Evolutionary conservation across 805 yeast genomes (phyloP).

Genomic region (Lipomyces chichibuensis): DNA sequence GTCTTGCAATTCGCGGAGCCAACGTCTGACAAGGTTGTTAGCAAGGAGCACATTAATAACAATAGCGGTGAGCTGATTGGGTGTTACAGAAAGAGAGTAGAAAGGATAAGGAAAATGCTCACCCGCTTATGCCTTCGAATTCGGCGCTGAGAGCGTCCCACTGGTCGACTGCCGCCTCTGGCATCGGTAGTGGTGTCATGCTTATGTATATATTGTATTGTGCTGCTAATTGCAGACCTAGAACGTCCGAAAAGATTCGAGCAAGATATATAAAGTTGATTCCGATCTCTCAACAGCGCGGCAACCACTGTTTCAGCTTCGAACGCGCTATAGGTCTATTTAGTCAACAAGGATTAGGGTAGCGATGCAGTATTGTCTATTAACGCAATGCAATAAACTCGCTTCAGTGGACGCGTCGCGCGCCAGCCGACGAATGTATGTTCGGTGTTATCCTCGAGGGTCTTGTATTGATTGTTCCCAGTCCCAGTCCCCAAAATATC

Average conservation of each 20-base stretch:
- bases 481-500: too few relatives aligned
- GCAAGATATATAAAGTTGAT: neutral
- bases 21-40: conserved; percentile 10
- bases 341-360: too few relatives aligned
- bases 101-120: neutral
- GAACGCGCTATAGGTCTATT: neutral
- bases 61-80: too few relatives aligned
- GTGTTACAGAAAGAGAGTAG: too few relatives aligned
- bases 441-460: too few relatives aligned
- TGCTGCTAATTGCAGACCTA: neutral
- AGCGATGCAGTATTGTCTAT: too few relatives aligned
- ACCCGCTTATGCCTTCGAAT: conserved; percentile 29
- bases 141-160: conserved; percentile 29
- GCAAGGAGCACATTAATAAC: neutral
- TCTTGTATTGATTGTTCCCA: too few relatives aligned
- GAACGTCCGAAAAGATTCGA: neutral
- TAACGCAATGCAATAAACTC: too few relatives aligned
- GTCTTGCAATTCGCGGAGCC: conserved; percentile 19
- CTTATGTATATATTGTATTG: neutral
- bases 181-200: conserved; percentile 22
- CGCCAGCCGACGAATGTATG: too few relatives aligned
- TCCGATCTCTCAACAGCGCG: neutral
- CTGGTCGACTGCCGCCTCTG: conserved; percentile 12
- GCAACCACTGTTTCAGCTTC: neutral
- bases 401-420: too few relatives aligned